Base-by-base conservation (phyloP, 2,329 filamentous ascomycete genomes). In the Hymenoscyphus occultus region DNA sequence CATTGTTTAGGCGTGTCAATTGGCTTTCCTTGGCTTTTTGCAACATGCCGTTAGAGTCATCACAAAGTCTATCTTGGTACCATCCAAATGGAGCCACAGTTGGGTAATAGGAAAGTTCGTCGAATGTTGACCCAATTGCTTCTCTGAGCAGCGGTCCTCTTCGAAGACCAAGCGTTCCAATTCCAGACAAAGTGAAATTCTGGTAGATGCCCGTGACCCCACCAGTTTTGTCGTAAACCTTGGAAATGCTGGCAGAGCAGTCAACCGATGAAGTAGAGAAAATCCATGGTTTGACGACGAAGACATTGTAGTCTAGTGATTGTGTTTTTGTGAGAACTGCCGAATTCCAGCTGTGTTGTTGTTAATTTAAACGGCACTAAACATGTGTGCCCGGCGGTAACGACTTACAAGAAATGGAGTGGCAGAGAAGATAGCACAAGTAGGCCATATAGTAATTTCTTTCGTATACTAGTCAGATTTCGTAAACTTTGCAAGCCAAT, bases 401-500 rank as follows among this genome's bases (percentile, higher is more conserved):
- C 2, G 28, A 48, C 42, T 19, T 19, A 48, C 70, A 59, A 40
- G n/a, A 39, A 22, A 16, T 39, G 56, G 22, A 72, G 60, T 5
- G 71, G 72, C 28, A 71, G 5, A 12, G 67, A 69, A 5, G 71
- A 68, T 5, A 68, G 12, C 1, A 67, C 64, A 28, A 70, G 45
- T 0, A 71, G 39, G 3, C 54, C 42, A 31, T 71, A 70, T 5
- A 70, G 31, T 1, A 63, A 54, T 35, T 64, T 70, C 61, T 71
- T 65, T 57, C 62, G 69, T 56, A 67, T 64, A 59, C 65, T 56
- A 10, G 64, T 65, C 14, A 80, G 42, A 65, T 81, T 82, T 1
- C 78, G 72, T 1, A 77, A 28, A 40, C 79, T 81, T 5, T 77
- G 72, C 1, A 81, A 70, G 0, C 83, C 81, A 57, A 83, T 79